Conservation (phyloP, 2,329 filamentous ascomycete genomes). For the Apiospora rasikravindrae region DNA sequence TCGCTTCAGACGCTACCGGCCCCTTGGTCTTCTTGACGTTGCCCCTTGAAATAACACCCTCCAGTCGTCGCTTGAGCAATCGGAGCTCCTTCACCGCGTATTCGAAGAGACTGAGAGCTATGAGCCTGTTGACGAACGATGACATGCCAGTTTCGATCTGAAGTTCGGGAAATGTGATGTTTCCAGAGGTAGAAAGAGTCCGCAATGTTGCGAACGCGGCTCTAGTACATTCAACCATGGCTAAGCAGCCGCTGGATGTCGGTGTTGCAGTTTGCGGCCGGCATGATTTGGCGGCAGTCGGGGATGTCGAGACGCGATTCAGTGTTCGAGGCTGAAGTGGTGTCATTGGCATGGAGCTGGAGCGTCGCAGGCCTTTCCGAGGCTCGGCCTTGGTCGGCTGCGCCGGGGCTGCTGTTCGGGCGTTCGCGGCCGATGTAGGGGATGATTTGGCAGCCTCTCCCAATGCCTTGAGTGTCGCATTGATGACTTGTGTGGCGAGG, state of each 20-base stretch:
- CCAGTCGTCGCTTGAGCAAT: constrained; percentile 67
- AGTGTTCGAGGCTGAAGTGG: constrained; percentile 66
- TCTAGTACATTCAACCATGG: constrained; percentile 72
- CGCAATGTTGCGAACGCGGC: constrained; percentile 70
- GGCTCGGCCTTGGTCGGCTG: constrained; percentile 44
- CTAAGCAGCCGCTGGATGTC: constrained; percentile 52
- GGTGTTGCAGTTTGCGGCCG: constrained; percentile 31
- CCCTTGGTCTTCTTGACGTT: constrained; percentile 41
- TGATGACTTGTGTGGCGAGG: constrained; percentile 76
- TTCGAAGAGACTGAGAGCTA: constrained; percentile 68
- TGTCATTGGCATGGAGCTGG: constrained; percentile 62
- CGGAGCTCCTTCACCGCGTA: constrained; percentile 72
- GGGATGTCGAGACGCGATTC: constrained; percentile 63
- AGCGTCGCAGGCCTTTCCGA: constrained; percentile 55
- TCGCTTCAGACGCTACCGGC: constrained; percentile 36
- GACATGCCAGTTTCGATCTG: constrained; percentile 78
- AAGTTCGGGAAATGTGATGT: constrained; percentile 62
- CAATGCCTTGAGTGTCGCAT: constrained; percentile 70
- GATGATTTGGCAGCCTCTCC: constrained; percentile 66
- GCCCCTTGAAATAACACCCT: constrained; percentile 40
- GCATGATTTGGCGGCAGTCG: constrained; percentile 42
- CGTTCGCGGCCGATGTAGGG: constrained; percentile 34
- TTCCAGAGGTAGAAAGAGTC: constrained; percentile 58
- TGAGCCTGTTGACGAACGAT: constrained; percentile 68
- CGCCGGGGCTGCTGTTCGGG: constrained; percentile 40